Percentiles rank a stretch among this genome's conserved stretches.
Conservation (phyloP, 1,284 basidiomycete genomes). For the Pyrrhoderma lamaoense region DNA sequence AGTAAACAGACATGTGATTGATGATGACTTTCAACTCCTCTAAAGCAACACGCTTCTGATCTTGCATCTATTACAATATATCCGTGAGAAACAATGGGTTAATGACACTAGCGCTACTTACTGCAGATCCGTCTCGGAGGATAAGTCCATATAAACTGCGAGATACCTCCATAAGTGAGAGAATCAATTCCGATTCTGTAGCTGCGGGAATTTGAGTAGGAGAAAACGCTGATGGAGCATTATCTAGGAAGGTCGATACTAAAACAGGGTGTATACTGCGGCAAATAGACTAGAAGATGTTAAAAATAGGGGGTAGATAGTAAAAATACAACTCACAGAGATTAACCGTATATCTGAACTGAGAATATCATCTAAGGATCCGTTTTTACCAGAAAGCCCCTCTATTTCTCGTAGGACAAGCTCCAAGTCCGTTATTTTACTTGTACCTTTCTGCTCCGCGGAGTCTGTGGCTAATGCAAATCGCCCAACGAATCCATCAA, state of each 20-base stretch:
- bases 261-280: conserved; percentile 67
- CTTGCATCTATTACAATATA: conserved; percentile 15
- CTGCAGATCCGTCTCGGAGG: conserved; percentile 31
- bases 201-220: conserved; percentile 49
- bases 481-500: conserved; percentile 22
- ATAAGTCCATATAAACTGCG: conserved; percentile 61
- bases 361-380: neutral
- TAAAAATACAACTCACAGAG: conserved; percentile 9
- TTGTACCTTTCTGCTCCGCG: neutral
- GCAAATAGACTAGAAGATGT: conserved; percentile 33
- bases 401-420: conserved; percentile 7
- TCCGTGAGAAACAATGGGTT: conserved; percentile 4
- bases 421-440: conserved; percentile 4
- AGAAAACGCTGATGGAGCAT: conserved; percentile 73
- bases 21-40: conserved; percentile 54
- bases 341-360: neutral
- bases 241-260: conserved; percentile 78
- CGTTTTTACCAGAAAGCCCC: neutral
- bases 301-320: conserved; percentile 1
- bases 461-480: conserved; percentile 1
- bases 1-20: conserved; percentile 72
- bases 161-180: conserved; percentile 55
- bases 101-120: neutral
- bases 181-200: conserved; percentile 56
- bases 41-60: conserved; percentile 17